Evolutionary conservation across 2,329 filamentous ascomycete species (phyloP).

Genomic region (Geosmithia putterillii): DNA sequence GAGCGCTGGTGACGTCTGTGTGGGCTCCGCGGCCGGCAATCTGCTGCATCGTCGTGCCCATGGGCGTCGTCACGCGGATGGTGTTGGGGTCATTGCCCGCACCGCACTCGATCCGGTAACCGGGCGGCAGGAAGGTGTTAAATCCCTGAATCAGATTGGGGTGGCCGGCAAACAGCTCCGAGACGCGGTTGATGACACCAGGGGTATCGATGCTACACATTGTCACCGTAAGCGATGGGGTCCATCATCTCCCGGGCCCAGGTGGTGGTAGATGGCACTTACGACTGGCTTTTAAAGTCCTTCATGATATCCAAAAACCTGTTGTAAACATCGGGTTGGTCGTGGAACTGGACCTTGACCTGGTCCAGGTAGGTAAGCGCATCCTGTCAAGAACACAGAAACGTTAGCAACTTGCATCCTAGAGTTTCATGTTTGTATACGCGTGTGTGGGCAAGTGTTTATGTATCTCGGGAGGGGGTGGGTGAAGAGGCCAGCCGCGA

Average conservation of each 20-base stretch:
- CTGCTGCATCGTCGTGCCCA: conserved; percentile 89
- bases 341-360: conserved; percentile 95
- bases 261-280: conserved; percentile 23
- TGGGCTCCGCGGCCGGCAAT: conserved; percentile 48
- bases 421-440: not conserved
- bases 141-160: conserved; percentile 94
- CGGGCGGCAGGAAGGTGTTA: conserved; percentile 92
- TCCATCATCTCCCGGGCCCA: not conserved
- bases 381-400: conserved; percentile 25
- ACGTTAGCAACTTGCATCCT: not conserved
- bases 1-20: conserved; percentile 23
- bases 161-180: conserved; percentile 88
- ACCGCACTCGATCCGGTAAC: conserved; percentile 93
- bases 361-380: conserved; percentile 95
- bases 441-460: too few species aligned
- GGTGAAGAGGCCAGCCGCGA: too few species aligned
- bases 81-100: conserved; percentile 89
- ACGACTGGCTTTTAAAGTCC: conserved; percentile 97
- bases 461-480: too few species aligned
- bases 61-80: conserved; percentile 92
- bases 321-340: conserved; percentile 96
- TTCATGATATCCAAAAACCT: conserved; percentile 98
- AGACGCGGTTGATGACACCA: conserved; percentile 92
- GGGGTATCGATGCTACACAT: conserved; percentile 80
- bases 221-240: too few species aligned